Conservation (phyloP, 495 filamentous ascomycete species). For the Penicillium desertorum region DNA sequence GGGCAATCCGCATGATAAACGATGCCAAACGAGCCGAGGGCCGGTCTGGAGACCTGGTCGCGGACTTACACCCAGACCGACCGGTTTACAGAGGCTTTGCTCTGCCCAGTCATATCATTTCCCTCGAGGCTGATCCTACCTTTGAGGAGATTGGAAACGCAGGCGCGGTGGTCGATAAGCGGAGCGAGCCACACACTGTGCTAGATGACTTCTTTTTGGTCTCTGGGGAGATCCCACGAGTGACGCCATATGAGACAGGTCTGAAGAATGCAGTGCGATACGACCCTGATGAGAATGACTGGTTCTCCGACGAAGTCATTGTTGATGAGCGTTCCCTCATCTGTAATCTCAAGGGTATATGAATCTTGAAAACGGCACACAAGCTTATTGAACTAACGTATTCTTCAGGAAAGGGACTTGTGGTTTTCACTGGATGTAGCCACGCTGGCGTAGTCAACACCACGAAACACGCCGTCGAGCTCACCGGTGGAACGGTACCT, state of each 20-base stretch:
- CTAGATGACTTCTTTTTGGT: conserved; percentile 57
- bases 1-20: conserved; percentile 49
- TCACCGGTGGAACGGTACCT: conserved; percentile 38
- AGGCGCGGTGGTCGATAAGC: conserved; percentile 48
- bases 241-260: conserved; percentile 55
- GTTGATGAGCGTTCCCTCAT: conserved; percentile 59
- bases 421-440: conserved; percentile 63
- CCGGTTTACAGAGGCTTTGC: conserved; percentile 56
- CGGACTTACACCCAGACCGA: conserved; percentile 57
- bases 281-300: conserved; percentile 44
- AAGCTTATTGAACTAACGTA: conserved; percentile 5
- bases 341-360: conserved; percentile 56
- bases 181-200: conserved; percentile 47
- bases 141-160: conserved; percentile 52
- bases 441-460: conserved; percentile 62
- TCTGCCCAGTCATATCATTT: conserved; percentile 44
- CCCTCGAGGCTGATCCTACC: conserved; percentile 57
- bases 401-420: conserved; percentile 51
- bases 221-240: conserved; percentile 57
- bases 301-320: conserved; percentile 56
- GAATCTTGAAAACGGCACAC: background rate
- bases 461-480: conserved; percentile 47
- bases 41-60: conserved; percentile 32
- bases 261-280: conserved; percentile 50
- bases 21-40: conserved; percentile 41